Evolutionary conservation across 352 stramenopile species (phyloP).

Genomic region (Thraustochytrium sp.): DNA sequence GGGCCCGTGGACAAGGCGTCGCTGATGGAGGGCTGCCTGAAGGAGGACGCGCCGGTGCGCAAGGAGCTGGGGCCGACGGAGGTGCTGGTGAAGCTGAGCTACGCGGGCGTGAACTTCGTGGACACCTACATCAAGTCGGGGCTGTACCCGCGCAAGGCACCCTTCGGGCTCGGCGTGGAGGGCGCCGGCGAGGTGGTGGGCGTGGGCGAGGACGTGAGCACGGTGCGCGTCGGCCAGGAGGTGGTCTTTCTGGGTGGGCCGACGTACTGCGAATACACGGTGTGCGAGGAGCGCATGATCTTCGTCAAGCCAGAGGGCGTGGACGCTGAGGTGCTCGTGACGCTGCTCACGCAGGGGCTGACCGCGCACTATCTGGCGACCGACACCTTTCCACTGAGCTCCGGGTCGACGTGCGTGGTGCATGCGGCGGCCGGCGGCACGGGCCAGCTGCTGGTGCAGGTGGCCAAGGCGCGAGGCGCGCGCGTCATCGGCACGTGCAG

Average conservation of each 20-base stretch:
- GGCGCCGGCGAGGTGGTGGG: too few relatives aligned
- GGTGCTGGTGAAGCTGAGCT: constrained; percentile 64
- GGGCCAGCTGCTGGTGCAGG: constrained; percentile 62
- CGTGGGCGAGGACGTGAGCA: too few relatives aligned
- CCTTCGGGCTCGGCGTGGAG: constrained; percentile 54
- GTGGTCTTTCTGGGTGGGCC: too few relatives aligned
- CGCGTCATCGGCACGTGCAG: constrained; percentile 61
- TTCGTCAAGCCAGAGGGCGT: too few relatives aligned
- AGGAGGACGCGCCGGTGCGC: too few relatives aligned
- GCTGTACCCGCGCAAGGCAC: constrained; percentile 58
- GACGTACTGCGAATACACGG: constrained; percentile 63
- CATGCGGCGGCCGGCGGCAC: constrained; percentile 64
- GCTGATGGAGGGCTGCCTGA: too few relatives aligned
- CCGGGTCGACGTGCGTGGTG: constrained; percentile 63
- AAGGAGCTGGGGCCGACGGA: not conserved
- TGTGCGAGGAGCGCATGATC: too few relatives aligned
- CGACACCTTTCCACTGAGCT: constrained; percentile 58
- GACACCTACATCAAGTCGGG: constrained; percentile 65
- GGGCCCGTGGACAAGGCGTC: too few relatives aligned
- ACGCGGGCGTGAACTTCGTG: constrained; percentile 66
- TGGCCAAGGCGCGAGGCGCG: constrained; percentile 61
- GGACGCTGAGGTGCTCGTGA: constrained; percentile 56
- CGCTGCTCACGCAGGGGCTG: constrained; percentile 61
- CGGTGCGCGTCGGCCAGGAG: too few relatives aligned
- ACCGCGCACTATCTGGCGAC: constrained; percentile 65